Evolutionary conservation across 495 filamentous ascomycete species (phyloP).

Genomic region (Friedmanniomyces simplex): DNA sequence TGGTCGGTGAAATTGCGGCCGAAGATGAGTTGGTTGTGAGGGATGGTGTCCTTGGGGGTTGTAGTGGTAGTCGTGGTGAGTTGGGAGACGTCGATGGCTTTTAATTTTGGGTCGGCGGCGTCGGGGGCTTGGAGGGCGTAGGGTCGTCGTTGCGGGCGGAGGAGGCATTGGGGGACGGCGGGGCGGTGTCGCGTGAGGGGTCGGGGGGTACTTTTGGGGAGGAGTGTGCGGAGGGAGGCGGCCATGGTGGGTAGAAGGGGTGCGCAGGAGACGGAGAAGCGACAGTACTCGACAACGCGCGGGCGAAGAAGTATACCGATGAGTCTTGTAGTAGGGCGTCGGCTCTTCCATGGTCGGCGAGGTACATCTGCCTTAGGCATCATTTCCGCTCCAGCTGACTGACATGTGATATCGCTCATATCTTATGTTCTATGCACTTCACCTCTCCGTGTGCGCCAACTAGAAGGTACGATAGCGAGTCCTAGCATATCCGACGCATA

Average conservation of each 20-base stretch:
- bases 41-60: conserved; percentile 60
- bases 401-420: too few relatives aligned
- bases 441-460: too few relatives aligned
- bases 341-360: too few relatives aligned
- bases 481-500: too few relatives aligned
- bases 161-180: background rate
- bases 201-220: background rate
- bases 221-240: background rate
- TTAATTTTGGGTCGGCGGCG: conserved; percentile 40
- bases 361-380: too few relatives aligned
- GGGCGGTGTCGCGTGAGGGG: background rate
- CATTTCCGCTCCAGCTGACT: too few relatives aligned
- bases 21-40: conserved; percentile 74
- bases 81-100: conserved; percentile 63
- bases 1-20: conserved; percentile 82
- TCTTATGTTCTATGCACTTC: too few relatives aligned
- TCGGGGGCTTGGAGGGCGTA: conserved; percentile 12
- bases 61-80: conserved; percentile 62
- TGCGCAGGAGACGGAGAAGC: too few relatives aligned
- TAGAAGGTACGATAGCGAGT: too few relatives aligned
- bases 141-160: background rate
- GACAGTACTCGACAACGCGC: background rate
- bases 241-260: background rate
- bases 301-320: too few relatives aligned
- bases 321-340: too few relatives aligned